Conservation (phyloP, 192 early-diverging fungal genomes). For the Radiomyces spectabilis region DNA sequence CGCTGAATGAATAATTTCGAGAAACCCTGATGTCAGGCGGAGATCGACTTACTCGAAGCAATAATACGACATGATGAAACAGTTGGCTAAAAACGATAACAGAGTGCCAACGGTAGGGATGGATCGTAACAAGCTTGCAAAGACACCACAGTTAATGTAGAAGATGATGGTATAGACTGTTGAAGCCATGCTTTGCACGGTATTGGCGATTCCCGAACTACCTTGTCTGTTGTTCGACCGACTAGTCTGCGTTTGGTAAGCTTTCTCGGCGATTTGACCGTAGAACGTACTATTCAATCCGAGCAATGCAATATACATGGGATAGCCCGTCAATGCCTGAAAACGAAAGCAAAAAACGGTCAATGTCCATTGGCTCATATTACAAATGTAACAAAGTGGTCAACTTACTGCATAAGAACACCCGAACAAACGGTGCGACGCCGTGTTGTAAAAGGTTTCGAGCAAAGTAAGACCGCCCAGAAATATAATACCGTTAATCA, state of each 20-base stretch:
- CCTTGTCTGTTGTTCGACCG: neutral
- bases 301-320: constrained; percentile 17
- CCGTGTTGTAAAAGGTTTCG: constrained; percentile 17
- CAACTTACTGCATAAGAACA: constrained; percentile 20
- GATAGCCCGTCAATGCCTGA: constrained; percentile 22
- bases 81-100: constrained; percentile 10
- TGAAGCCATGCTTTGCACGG: constrained; percentile 3
- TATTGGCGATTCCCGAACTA: neutral
- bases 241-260: constrained; percentile 9
- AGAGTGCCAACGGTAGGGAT: constrained; percentile 16
- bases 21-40: neutral
- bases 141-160: constrained; percentile 16
- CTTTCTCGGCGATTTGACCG: constrained; percentile 10
- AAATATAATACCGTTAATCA: constrained; percentile 19
- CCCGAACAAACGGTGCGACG: constrained; percentile 16
- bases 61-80: constrained; percentile 24
- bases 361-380: neutral
- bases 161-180: constrained; percentile 18
- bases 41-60: constrained; percentile 28
- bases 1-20: neutral
- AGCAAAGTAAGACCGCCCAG: constrained; percentile 18
- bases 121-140: constrained; percentile 3
- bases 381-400: neutral
- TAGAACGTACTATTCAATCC: constrained; percentile 17
- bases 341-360: neutral